A percentile compares a stretch with the other conserved stretches of the same genome.
phyloP scores from a whole-genome alignment of 1,284 basidiomycete species.

The Lentinula novae-zelandiae region DNA sequence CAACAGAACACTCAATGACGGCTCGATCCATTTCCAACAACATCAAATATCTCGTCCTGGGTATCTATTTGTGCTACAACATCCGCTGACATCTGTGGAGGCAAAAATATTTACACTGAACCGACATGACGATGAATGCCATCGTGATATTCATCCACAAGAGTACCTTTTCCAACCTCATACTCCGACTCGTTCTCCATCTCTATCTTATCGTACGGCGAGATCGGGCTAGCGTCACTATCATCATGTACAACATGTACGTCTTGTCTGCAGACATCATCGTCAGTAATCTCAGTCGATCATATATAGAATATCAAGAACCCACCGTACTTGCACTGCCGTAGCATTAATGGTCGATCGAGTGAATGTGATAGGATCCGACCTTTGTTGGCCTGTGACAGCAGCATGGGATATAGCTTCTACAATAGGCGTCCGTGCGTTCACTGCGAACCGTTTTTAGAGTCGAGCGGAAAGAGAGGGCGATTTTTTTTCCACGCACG shows the following conservation, averaged over 20 bases:
- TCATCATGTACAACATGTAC: neutral
- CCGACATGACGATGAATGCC: neutral
- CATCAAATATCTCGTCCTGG: neutral
- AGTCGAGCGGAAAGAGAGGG: neutral
- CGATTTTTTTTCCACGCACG: neutral
- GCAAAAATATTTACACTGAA: neutral
- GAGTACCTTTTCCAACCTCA: neutral
- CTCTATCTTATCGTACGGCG: neutral
- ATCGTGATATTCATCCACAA: neutral
- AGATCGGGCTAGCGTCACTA: neutral
- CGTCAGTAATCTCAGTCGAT: neutral
- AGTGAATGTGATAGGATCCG: neutral
- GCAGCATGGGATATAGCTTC: neutral
- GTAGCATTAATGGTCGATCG: neutral
- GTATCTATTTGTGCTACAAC: neutral
- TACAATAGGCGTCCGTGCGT: neutral
- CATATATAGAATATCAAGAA: neutral
- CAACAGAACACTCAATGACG: too few species aligned
- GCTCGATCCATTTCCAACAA: neutral
- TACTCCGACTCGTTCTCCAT: neutral
- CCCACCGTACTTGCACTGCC: constrained; percentile 3
- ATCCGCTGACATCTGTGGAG: too few species aligned
- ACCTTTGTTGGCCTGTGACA: neutral
- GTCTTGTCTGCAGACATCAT: neutral
- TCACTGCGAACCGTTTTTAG: neutral